Conservation (phyloP, 352 stramenopile genomes). For the Phytophthora podocarpi region DNA sequence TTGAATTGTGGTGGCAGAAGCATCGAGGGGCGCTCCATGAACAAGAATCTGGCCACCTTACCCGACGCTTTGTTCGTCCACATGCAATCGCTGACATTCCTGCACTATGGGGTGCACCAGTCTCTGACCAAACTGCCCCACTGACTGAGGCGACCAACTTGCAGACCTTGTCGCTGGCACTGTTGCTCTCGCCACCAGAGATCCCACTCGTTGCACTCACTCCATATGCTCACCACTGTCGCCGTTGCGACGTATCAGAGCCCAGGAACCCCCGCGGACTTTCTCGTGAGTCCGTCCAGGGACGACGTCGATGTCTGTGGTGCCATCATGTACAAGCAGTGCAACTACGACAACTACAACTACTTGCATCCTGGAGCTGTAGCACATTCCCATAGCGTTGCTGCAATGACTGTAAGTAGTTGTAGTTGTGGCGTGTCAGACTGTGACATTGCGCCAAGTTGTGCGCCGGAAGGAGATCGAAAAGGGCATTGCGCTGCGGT, state of each 20-base stretch:
- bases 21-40: constrained; percentile 22
- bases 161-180: constrained; percentile 18
- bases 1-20: constrained; percentile 18
- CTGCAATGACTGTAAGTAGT: too few species aligned
- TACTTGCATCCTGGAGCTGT: too few species aligned
- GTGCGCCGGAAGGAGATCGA: constrained; percentile 28
- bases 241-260: background rate
- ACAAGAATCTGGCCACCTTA: constrained; percentile 25
- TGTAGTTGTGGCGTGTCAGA: constrained; percentile 30
- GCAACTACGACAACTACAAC: too few species aligned
- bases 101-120: constrained; percentile 35
- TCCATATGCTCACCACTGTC: constrained; percentile 11
- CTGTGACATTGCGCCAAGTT: constrained; percentile 1
- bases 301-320: constrained; percentile 18
- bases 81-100: constrained; percentile 29
- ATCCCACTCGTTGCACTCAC: constrained; percentile 16
- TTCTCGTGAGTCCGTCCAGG: background rate
- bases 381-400: too few species aligned
- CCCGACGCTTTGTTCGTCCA: constrained; percentile 22
- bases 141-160: constrained; percentile 22
- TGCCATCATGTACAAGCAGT: constrained; percentile 30
- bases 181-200: constrained; percentile 6
- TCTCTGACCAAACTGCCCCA: constrained; percentile 8
- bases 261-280: background rate
- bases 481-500: constrained; percentile 18